Evolutionary conservation across 257 asterid genomes (phyloP).

Genomic region (Forsythia suspensa): DNA sequence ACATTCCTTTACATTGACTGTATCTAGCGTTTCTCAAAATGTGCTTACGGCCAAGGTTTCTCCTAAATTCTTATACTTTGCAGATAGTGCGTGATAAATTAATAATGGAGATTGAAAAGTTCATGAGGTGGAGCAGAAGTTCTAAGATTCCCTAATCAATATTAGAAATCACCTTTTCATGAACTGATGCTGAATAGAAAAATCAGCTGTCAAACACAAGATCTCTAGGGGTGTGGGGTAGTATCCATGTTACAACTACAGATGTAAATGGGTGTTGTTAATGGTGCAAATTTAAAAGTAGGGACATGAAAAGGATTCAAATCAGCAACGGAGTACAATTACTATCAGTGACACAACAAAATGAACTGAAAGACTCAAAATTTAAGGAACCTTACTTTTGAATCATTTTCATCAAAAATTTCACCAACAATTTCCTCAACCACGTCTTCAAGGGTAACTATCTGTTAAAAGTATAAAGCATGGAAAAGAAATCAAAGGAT

Average conservation of each 20-base stretch:
- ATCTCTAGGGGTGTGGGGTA: not conserved
- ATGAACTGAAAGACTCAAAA: not conserved
- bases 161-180: conserved; percentile 1
- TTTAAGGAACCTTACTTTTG: conserved; percentile 61
- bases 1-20: not conserved
- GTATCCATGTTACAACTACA: not conserved
- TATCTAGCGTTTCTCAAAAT: not conserved
- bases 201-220: conserved; percentile 13
- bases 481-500: not conserved
- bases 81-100: not conserved
- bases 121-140: not conserved
- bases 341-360: not conserved
- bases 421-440: conserved; percentile 99
- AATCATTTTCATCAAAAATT: conserved; percentile 96
- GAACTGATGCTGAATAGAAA: not conserved
- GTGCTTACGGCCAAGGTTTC: not conserved
- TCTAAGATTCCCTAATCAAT: not conserved
- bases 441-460: conserved; percentile 98
- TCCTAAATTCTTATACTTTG: not conserved
- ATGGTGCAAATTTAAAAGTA: conserved; percentile 5
- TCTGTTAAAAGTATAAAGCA: conserved; percentile 46
- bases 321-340: conserved; percentile 14
- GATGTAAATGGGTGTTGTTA: not conserved
- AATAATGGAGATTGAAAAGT: not conserved
- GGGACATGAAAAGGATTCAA: conserved; percentile 10